Conservation (phyloP, 371 early-diverging fungal genomes). For the Homolaphlyctis polyrhiza region DNA sequence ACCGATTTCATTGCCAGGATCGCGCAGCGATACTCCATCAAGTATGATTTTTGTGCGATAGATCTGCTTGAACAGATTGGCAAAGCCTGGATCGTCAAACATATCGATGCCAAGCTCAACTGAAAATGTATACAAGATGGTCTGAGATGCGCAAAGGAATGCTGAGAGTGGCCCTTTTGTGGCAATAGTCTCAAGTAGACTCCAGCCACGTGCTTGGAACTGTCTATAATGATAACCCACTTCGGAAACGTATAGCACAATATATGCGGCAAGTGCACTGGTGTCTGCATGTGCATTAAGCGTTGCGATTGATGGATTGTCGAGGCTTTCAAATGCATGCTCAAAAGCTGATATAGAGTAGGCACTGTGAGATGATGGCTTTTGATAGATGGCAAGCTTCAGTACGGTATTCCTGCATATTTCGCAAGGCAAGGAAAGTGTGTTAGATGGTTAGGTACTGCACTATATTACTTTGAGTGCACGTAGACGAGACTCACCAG, state of each 20-base stretch:
- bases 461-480: not conserved
- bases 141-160: conserved; percentile 12
- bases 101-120: conserved; percentile 1
- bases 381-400: conserved; percentile 17
- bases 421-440: too few species aligned
- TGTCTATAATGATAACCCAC: conserved; percentile 23
- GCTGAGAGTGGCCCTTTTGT: conserved; percentile 12
- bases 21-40: not conserved
- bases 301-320: conserved; percentile 25
- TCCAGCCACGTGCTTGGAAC: conserved; percentile 32
- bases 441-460: too few species aligned
- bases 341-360: conserved; percentile 8
- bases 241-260: conserved; percentile 28
- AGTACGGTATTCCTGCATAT: conserved; percentile 17
- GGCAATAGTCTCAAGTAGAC: conserved; percentile 17
- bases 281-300: conserved; percentile 24
- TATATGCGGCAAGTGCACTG: conserved; percentile 28
- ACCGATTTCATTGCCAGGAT: not conserved
- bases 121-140: conserved; percentile 17
- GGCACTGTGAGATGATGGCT: conserved; percentile 13
- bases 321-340: conserved; percentile 22
- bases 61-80: conserved; percentile 8
- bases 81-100: conserved; percentile 3
- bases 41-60: not conserved
- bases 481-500: conserved; percentile 27